These are phyloP conservation scores for Eudorina sp. DNA, from an alignment of 139 green algal genomes.

Conservation along the genomic window DNA sequence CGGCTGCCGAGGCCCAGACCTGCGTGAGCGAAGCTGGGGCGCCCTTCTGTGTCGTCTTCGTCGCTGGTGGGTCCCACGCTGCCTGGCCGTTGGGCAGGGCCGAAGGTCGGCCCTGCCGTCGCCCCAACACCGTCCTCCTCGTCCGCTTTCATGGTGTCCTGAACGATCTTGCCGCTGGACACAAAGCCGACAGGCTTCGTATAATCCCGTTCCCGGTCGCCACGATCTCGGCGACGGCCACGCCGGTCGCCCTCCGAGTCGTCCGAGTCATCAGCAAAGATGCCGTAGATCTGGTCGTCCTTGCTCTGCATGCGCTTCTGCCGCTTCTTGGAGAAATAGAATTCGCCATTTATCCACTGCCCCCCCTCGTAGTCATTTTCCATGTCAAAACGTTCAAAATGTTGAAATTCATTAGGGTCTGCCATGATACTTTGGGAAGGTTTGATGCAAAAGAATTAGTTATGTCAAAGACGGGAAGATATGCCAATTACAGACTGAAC, in stretches of 20 bases:
- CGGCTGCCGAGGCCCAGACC: constrained; percentile 29
- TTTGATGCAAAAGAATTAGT: too few species aligned
- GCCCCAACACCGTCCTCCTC: constrained; percentile 10
- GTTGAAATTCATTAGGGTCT: constrained; percentile 38
- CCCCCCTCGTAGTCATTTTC: constrained; percentile 90
- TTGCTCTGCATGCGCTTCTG: constrained; percentile 80
- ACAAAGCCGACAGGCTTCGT: constrained; percentile 89
- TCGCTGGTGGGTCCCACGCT: constrained; percentile 1
- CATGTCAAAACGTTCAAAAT: constrained; percentile 40
- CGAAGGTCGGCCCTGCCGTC: constrained; percentile 15
- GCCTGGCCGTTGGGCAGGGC: constrained; percentile 13
- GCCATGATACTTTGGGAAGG: too few species aligned
- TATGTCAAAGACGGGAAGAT: too few species aligned
- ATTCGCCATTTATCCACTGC: constrained; percentile 89
- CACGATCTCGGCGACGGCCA: constrained; percentile 37
- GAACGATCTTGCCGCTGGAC: constrained; percentile 69
- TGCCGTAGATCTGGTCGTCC: constrained; percentile 93
- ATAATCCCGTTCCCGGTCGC: constrained; percentile 35
- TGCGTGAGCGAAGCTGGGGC: constrained; percentile 30
- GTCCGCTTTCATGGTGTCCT: constrained; percentile 38
- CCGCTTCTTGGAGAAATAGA: constrained; percentile 79
- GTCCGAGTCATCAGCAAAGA: constrained; percentile 76
- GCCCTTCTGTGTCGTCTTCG: neutral
- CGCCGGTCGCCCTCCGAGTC: constrained; percentile 50
- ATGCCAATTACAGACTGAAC: too few species aligned